Percentiles rank a stretch among this genome's conserved stretches.
phyloP scores from a whole-genome alignment of 176 grass and related monocot genomes.

The Oryza officinalis region DNA sequence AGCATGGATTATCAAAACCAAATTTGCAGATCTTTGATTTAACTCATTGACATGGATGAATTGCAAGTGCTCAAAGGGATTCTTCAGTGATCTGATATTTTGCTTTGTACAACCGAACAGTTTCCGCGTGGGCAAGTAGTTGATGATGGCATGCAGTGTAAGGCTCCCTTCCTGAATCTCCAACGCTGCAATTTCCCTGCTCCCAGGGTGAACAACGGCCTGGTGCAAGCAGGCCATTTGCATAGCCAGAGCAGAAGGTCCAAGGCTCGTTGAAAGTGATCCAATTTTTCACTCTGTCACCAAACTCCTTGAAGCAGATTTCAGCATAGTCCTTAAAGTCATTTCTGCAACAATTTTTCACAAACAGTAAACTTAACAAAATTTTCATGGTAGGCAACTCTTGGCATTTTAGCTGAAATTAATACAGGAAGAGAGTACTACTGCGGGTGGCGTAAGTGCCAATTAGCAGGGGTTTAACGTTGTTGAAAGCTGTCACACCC shows the following conservation, averaged over 20 bases:
- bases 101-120: constrained; percentile 42
- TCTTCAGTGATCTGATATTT: constrained; percentile 62
- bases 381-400: no score
- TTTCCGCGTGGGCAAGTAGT: constrained; percentile 59
- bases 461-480: background rate
- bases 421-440: background rate
- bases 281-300: constrained; percentile 3
- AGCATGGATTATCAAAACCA: background rate
- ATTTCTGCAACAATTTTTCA: constrained; percentile 33
- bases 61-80: background rate
- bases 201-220: background rate
- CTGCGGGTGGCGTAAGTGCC: background rate
- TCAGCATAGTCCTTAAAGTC: constrained; percentile 58
- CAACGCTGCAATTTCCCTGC: background rate
- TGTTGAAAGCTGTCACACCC: no score
- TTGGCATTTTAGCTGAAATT: background rate
- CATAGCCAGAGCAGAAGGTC: background rate
- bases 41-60: background rate
- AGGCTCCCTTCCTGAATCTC: constrained; percentile 47
- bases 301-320: constrained; percentile 57
- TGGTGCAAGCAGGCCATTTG: background rate
- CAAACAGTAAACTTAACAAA: background rate
- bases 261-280: background rate
- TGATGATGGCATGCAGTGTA: constrained; percentile 59
- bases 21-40: background rate